Conservation (phyloP, 2,329 filamentous ascomycete genomes). For the Fusarium coicis region DNA sequence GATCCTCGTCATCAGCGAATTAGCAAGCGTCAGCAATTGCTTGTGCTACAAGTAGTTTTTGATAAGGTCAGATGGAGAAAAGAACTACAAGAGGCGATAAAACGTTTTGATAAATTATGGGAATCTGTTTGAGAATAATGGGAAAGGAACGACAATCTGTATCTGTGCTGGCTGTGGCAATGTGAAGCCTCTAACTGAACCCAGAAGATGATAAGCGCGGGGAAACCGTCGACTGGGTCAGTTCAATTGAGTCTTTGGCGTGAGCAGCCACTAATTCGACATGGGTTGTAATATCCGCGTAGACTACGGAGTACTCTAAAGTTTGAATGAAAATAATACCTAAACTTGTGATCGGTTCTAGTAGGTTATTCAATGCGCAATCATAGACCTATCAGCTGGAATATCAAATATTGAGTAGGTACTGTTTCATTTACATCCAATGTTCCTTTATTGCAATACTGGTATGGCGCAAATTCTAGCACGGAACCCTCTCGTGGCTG, state of each 20-base stretch:
- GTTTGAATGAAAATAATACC: not conserved
- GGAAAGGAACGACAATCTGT: slow-evolving; percentile 33
- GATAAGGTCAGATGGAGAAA: slow-evolving; percentile 15
- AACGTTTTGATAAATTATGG: slow-evolving; percentile 24
- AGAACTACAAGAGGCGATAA: slow-evolving; percentile 19
- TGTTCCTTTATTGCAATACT: not conserved
- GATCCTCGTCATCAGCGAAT: slow-evolving; percentile 36
- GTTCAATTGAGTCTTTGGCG: not conserved
- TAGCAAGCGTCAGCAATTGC: slow-evolving; percentile 25
- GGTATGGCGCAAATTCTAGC: not conserved
- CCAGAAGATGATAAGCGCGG: slow-evolving; percentile 33
- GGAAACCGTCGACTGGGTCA: slow-evolving; percentile 18
- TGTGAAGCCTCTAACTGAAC: slow-evolving; percentile 21
- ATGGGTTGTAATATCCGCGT: not conserved
- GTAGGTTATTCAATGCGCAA: not conserved
- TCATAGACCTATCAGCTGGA: no score
- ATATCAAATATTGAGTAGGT: not conserved
- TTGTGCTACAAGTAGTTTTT: not conserved
- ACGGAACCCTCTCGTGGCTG: slow-evolving; percentile 14
- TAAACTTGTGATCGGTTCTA: not conserved
- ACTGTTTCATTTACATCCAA: not conserved
- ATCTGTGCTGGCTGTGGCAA: slow-evolving; percentile 33
- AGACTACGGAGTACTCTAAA: not conserved
- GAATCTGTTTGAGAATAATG: slow-evolving; percentile 24
- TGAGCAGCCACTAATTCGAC: slow-evolving; percentile 5